These are phyloP conservation scores for Cenchrus purpureus DNA, from an alignment of 176 grass and related monocot genomes.

Conservation along the genomic window DNA sequence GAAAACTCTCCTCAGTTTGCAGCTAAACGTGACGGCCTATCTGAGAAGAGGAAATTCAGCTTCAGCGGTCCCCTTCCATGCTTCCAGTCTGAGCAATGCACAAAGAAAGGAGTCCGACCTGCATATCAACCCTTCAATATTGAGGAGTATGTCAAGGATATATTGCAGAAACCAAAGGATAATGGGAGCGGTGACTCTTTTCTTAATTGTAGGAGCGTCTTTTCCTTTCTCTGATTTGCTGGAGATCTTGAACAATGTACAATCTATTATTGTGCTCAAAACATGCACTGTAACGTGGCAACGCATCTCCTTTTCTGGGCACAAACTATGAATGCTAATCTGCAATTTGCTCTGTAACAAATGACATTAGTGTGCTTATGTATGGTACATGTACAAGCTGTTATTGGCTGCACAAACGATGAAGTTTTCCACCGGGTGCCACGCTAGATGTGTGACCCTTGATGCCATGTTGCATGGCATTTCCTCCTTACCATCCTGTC, in stretches of 20 bases:
- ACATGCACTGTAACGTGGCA: not conserved
- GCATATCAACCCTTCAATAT: conserved; percentile 37
- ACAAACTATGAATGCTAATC: not conserved
- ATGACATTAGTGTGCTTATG: conserved; percentile 30
- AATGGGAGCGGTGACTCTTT: conserved; percentile 21
- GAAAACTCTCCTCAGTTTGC: conserved; percentile 9
- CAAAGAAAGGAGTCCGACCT: conserved; percentile 16
- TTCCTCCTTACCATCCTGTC: conserved; percentile 48
- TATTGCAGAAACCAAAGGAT: conserved; percentile 27
- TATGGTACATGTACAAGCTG: conserved; percentile 77
- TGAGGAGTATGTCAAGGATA: conserved; percentile 48
- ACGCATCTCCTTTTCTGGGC: not conserved
- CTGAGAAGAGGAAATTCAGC: conserved; percentile 39
- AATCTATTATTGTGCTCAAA: not conserved
- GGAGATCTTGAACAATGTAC: not conserved
- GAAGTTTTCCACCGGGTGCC: conserved; percentile 68
- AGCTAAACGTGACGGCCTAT: not conserved
- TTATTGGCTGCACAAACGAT: conserved; percentile 62
- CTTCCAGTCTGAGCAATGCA: conserved; percentile 37
- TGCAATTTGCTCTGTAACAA: conserved; percentile 3
- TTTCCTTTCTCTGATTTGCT: conserved; percentile 69
- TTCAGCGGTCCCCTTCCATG: conserved; percentile 39
- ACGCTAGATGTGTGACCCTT: conserved; percentile 66
- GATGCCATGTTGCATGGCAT: conserved; percentile 52
- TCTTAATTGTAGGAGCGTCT: conserved; percentile 69